phyloP scores from a whole-genome alignment of 306 rosid genomes.

The Cucurbita argyrosperma region DNA sequence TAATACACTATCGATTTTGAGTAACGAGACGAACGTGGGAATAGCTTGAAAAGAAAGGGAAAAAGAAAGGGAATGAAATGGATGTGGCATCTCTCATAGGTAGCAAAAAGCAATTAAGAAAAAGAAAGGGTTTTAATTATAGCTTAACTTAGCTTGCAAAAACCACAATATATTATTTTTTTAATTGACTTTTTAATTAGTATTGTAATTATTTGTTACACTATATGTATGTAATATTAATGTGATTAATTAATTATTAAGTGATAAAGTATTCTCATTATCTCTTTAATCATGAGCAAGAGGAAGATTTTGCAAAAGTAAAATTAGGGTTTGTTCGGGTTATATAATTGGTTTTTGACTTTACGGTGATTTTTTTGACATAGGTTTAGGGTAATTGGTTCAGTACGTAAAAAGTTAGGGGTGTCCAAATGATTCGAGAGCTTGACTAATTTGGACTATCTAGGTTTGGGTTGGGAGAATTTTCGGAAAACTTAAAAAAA shows the following conservation, averaged over 20 bases:
- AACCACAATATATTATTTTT: background rate
- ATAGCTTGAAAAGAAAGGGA: slow-evolving; percentile 48
- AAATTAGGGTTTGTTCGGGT: background rate
- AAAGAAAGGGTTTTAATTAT: slow-evolving; percentile 17
- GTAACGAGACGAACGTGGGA: background rate
- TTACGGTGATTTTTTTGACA: background rate
- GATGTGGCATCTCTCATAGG: slow-evolving; percentile 41
- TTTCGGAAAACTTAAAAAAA: too few species aligned
- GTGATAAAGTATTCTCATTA: too few species aligned
- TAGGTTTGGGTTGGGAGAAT: too few species aligned
- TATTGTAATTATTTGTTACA: too few species aligned
- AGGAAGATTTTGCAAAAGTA: background rate
- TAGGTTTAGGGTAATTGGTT: background rate
- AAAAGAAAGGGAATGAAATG: slow-evolving; percentile 34
- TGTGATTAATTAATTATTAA: too few species aligned
- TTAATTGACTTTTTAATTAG: too few species aligned
- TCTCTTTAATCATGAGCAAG: background rate
- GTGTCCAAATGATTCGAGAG: too few species aligned
- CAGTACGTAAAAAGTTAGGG: too few species aligned
- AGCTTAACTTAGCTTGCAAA: slow-evolving; percentile 82
- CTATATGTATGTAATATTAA: too few species aligned
- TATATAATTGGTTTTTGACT: background rate
- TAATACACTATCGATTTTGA: too few species aligned
- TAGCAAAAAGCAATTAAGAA: slow-evolving; percentile 11
- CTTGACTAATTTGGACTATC: too few species aligned